These are phyloP conservation scores for Chrysopogon serrulatus DNA, from an alignment of 176 grass and related monocot species.

Conservation along the genomic window DNA sequence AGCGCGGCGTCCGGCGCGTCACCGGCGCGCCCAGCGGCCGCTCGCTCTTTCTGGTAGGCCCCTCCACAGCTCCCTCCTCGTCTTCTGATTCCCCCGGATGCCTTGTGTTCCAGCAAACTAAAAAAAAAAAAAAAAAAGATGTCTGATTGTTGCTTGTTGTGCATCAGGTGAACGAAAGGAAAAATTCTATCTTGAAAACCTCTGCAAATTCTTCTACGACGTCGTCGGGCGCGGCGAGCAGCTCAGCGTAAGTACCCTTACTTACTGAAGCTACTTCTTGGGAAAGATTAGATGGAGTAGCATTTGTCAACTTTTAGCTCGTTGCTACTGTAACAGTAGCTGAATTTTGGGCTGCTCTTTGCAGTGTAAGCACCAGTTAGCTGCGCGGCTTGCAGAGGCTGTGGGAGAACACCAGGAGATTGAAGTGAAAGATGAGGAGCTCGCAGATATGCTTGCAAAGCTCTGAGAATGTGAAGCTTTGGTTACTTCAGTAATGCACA, in stretches of 20 bases:
- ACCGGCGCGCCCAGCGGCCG: constrained; percentile 66
- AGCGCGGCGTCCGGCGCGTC: constrained; percentile 69
- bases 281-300: background rate
- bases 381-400: constrained; percentile 84
- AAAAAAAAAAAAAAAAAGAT: background rate
- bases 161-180: too few species aligned
- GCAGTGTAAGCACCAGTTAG: constrained; percentile 96
- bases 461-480: constrained; percentile 42
- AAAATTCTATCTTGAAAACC: too few species aligned
- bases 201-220: constrained; percentile 97
- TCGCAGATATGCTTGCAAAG: constrained; percentile 79
- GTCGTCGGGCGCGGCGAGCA: constrained; percentile 77
- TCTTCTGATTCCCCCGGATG: background rate
- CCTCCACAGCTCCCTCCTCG: background rate
- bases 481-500: constrained; percentile 10
- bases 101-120: background rate
- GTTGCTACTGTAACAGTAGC: background rate
- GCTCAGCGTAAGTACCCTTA: constrained; percentile 51
- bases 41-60: constrained; percentile 71
- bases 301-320: background rate
- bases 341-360: background rate
- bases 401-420: constrained; percentile 52
- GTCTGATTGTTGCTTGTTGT: background rate
- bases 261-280: background rate
- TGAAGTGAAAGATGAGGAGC: constrained; percentile 70